phyloP scores from a whole-genome alignment of 192 early-diverging fungal species.

The Glomus cerebriforme region DNA sequence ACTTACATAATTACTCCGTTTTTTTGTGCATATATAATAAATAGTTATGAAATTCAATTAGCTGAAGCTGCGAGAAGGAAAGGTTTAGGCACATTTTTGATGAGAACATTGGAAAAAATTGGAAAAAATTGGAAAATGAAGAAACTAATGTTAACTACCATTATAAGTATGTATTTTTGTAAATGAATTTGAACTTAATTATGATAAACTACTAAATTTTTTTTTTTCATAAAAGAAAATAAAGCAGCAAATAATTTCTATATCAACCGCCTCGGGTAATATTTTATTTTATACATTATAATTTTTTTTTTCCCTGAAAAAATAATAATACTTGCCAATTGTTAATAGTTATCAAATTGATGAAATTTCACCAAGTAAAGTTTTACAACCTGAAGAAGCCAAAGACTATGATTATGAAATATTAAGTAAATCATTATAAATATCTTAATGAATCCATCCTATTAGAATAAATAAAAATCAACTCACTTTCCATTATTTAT shows the following conservation, averaged over 20 bases:
- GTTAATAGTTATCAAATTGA: conserved; percentile 54
- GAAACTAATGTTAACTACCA: conserved; percentile 64
- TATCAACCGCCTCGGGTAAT: conserved; percentile 49
- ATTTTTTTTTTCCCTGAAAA: background rate
- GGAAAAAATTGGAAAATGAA: conserved; percentile 54
- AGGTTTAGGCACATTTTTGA: conserved; percentile 58
- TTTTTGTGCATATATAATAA: background rate
- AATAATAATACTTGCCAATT: background rate
- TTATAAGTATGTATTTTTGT: conserved; percentile 46
- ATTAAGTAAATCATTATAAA: conserved; percentile 48
- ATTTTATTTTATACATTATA: background rate
- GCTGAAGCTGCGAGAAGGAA: conserved; percentile 35
- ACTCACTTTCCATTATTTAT: background rate
- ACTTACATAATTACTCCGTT: background rate
- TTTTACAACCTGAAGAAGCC: conserved; percentile 46
- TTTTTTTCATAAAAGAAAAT: conserved; percentile 42
- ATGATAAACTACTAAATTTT: background rate
- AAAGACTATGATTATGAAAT: conserved; percentile 62
- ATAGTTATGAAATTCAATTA: conserved; percentile 68
- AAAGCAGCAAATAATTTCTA: conserved; percentile 58
- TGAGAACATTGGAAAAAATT: conserved; percentile 51
- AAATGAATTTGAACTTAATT: background rate
- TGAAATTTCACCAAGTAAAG: conserved; percentile 60
- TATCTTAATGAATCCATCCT: background rate
- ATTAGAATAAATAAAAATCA: background rate